Evolutionary conservation across 345 rosid species (phyloP).

Genomic region (Luvunga scandens): DNA sequence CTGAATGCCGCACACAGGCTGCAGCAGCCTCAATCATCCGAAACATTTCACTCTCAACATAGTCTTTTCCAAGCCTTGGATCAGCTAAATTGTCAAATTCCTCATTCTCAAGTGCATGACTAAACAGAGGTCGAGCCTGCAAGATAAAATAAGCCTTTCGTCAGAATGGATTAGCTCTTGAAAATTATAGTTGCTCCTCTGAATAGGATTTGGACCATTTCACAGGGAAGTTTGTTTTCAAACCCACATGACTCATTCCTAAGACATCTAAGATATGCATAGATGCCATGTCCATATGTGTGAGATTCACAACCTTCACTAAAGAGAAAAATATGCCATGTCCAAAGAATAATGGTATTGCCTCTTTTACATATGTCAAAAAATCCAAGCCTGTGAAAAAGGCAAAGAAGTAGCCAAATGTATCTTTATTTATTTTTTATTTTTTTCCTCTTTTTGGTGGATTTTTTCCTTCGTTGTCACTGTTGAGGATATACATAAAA

Average conservation of each 20-base stretch:
- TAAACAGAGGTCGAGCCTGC: slow-evolving; percentile 92
- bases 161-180: slow-evolving; percentile 7
- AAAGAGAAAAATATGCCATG: neutral
- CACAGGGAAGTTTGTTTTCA: slow-evolving; percentile 1
- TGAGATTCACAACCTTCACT: neutral
- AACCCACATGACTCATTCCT: neutral
- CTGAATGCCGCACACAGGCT: slow-evolving; percentile 85
- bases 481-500: neutral
- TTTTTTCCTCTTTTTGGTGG: neutral
- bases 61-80: slow-evolving; percentile 68
- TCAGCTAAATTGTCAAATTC: slow-evolving; percentile 63
- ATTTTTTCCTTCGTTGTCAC: neutral
- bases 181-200: neutral
- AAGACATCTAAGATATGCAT: neutral
- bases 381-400: neutral
- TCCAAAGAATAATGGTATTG: neutral
- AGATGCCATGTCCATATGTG: neutral
- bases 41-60: slow-evolving; percentile 66
- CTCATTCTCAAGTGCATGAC: slow-evolving; percentile 60
- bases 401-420: neutral
- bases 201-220: neutral
- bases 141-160: slow-evolving; percentile 3
- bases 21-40: slow-evolving; percentile 87
- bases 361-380: neutral
- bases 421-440: too few relatives aligned